phyloP scores from a whole-genome alignment of 768 basidiomycete genomes.

The Suillus fuscotomentosus region DNA sequence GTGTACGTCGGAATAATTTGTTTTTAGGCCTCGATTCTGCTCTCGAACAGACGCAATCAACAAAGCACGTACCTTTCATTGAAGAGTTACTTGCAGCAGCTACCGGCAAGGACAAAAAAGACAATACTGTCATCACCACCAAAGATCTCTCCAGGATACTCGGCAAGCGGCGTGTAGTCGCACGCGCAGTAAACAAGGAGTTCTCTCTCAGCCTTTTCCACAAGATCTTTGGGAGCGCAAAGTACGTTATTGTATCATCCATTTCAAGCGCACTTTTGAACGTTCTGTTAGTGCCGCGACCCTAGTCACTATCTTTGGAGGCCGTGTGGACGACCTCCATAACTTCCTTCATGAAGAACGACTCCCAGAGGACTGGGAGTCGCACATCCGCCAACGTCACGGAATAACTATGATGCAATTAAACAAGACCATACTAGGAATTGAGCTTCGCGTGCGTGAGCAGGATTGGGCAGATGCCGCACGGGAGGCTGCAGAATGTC shows the following conservation, averaged over 20 bases:
- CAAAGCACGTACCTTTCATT: conserved; percentile 48
- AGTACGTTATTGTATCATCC: conserved; percentile 43
- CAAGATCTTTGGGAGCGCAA: conserved; percentile 65
- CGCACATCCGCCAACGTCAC: conserved; percentile 46
- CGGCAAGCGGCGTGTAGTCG: conserved; percentile 61
- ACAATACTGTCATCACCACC: conserved; percentile 47
- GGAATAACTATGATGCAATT: conserved; percentile 63
- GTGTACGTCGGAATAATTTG: neutral
- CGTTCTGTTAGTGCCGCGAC: conserved; percentile 53
- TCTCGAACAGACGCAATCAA: conserved; percentile 48
- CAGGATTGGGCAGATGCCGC: neutral
- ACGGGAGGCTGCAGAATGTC: neutral
- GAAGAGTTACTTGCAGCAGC: conserved; percentile 61
- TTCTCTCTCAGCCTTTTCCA: conserved; percentile 53
- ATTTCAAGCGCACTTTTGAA: neutral
- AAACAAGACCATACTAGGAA: conserved; percentile 33
- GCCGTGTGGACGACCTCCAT: conserved; percentile 53
- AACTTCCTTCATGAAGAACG: conserved; percentile 63
- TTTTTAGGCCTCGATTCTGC: conserved; percentile 54
- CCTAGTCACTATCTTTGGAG: conserved; percentile 67
- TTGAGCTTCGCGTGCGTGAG: neutral
- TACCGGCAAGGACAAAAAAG: conserved; percentile 54
- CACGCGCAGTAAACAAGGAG: conserved; percentile 52
- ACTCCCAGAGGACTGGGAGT: conserved; percentile 71
- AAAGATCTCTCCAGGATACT: conserved; percentile 59